These are phyloP conservation scores for Sphaerulina musiva DNA, from an alignment of 2,329 filamentous ascomycete genomes.

Conservation along the genomic window DNA sequence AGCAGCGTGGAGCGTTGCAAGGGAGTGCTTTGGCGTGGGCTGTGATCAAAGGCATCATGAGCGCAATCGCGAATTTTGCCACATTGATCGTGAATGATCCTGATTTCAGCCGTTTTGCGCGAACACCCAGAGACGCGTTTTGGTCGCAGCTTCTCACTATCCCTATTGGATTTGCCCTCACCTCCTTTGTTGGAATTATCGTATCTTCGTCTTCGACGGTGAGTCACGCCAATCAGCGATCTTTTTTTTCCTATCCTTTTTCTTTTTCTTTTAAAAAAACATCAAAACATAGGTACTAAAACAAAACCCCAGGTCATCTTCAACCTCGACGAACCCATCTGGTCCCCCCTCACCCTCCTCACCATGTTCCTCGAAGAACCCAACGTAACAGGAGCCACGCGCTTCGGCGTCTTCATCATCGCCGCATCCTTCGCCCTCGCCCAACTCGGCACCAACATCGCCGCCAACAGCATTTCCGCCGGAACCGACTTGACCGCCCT, in stretches of 20 bases:
- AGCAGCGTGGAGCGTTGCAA: slow-evolving; percentile 55
- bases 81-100: slow-evolving; percentile 44
- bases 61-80: slow-evolving; percentile 46
- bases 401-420: slow-evolving; percentile 37
- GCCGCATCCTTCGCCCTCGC: slow-evolving; percentile 35
- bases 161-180: slow-evolving; percentile 39
- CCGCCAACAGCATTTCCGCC: slow-evolving; percentile 36
- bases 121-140: slow-evolving; percentile 36
- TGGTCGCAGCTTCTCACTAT: slow-evolving; percentile 41
- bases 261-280: no score
- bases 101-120: slow-evolving; percentile 41
- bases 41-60: slow-evolving; percentile 81
- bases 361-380: slow-evolving; percentile 32
- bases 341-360: slow-evolving; percentile 34
- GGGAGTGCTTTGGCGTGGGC: slow-evolving; percentile 72
- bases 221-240: no score
- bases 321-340: slow-evolving; percentile 34
- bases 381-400: slow-evolving; percentile 29
- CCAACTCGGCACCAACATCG: slow-evolving; percentile 37
- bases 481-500: slow-evolving; percentile 34
- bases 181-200: slow-evolving; percentile 41
- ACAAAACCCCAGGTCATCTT: slow-evolving; percentile 30
- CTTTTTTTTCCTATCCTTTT: no score
- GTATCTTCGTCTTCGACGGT: slow-evolving; percentile 36
- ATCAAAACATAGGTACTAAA: no score